These are phyloP conservation scores for Ophioceras dolichostomum DNA, from an alignment of 2,329 filamentous ascomycete species.

Conservation along the genomic window DNA sequence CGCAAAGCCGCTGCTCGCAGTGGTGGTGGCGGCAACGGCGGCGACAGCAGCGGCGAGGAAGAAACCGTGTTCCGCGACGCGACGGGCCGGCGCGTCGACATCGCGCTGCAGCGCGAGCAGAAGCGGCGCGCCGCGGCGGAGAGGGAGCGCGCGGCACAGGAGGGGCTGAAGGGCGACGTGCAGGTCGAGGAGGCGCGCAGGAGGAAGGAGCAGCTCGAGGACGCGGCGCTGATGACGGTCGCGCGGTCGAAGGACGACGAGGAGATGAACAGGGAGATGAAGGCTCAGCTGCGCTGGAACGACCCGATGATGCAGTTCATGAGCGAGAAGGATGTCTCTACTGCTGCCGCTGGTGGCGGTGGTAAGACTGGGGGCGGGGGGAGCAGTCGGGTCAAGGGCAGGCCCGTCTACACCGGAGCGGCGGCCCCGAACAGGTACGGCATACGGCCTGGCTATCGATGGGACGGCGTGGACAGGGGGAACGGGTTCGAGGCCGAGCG, in stretches of 20 bases:
- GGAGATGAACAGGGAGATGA: conserved; percentile 74
- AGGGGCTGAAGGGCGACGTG: conserved; percentile 72
- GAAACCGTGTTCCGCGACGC: conserved; percentile 96
- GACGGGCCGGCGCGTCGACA: conserved; percentile 84
- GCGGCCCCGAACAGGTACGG: conserved; percentile 87
- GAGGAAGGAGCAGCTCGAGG: conserved; percentile 56
- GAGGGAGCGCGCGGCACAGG: conserved; percentile 52
- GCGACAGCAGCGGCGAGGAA: conserved; percentile 34
- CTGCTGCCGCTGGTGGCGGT: no score
- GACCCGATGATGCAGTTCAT: conserved; percentile 84
- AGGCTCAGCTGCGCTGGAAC: conserved; percentile 71
- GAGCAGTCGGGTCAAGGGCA: conserved; percentile 16
- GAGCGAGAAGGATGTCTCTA: conserved; percentile 31
- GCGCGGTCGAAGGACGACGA: conserved; percentile 75
- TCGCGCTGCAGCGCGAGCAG: conserved; percentile 82
- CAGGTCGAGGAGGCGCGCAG: conserved; percentile 58
- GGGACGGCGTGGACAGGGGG: conserved; percentile 91
- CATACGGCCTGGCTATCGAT: conserved; percentile 82
- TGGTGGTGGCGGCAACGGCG: conserved; percentile 20
- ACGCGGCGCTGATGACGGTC: conserved; percentile 72
- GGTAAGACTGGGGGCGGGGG: conserved; percentile 14
- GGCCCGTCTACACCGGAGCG: conserved; percentile 64
- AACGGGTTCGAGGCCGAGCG: conserved; percentile 91
- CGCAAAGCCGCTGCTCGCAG: conserved; percentile 27
- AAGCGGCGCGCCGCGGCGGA: conserved; percentile 53